These are phyloP conservation scores for Blastobotrys buckinghamii DNA, from an alignment of 1,139 yeast species.

Conservation along the genomic window DNA sequence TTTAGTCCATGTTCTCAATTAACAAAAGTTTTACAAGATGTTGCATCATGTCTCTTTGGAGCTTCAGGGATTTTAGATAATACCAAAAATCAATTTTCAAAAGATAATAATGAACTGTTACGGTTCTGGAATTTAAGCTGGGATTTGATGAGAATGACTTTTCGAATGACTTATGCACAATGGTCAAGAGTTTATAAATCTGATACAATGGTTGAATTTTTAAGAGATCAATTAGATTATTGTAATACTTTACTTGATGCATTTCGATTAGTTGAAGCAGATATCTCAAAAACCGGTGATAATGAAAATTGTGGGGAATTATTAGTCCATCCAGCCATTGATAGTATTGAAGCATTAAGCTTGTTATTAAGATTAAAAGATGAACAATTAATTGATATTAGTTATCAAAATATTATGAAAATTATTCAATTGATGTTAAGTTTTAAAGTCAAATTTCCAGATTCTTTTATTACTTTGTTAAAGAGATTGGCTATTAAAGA, in stretches of 20 bases:
- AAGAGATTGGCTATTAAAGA: constrained; percentile 22
- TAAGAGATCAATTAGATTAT: constrained; percentile 79
- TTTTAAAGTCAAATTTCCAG: constrained; percentile 27
- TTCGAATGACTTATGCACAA: constrained; percentile 49
- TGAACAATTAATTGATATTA: constrained; percentile 61
- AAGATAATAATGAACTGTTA: constrained; percentile 26
- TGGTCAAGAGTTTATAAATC: constrained; percentile 67
- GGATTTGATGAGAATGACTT: constrained; percentile 65
- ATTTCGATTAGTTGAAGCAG: constrained; percentile 47
- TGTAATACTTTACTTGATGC: constrained; percentile 65
- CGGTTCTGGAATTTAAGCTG: constrained; percentile 65
- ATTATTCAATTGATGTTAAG: constrained; percentile 28
- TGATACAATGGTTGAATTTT: constrained; percentile 63
- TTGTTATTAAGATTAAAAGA: constrained; percentile 83
- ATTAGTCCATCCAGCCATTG: constrained; percentile 26
- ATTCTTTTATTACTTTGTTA: constrained; percentile 20
- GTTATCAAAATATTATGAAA: constrained; percentile 62
- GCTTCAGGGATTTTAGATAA: constrained; percentile 52
- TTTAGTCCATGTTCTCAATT: constrained; percentile 75
- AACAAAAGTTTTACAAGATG: constrained; percentile 69
- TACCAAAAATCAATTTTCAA: constrained; percentile 23
- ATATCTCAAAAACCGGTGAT: constrained; percentile 31
- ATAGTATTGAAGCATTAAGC: constrained; percentile 42
- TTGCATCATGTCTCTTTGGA: constrained; percentile 56
- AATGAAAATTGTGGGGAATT: constrained; percentile 20